Conservation (phyloP, 805 yeast species). For the Kodamaea leandrae region DNA sequence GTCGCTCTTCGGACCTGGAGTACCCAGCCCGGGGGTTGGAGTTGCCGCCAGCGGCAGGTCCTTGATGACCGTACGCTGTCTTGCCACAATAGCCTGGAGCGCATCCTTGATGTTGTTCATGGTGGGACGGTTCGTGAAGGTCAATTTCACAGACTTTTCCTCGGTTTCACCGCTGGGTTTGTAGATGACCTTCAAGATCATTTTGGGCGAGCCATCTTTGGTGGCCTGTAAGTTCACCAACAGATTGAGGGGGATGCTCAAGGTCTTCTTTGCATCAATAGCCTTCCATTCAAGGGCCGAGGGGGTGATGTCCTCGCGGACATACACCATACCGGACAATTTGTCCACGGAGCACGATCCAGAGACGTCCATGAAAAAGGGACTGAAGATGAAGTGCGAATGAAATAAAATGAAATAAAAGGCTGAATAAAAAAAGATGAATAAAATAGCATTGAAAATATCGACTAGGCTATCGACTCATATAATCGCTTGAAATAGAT, state of each 20-base stretch:
- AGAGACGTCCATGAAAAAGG: slow-evolving; percentile 27
- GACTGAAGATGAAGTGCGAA: neutral
- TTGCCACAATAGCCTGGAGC: slow-evolving; percentile 64
- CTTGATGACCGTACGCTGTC: slow-evolving; percentile 55
- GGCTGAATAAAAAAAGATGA: too few relatives aligned
- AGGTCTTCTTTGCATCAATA: slow-evolving; percentile 34
- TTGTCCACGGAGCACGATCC: slow-evolving; percentile 45
- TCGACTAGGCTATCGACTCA: too few relatives aligned
- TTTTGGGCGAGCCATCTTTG: slow-evolving; percentile 60
- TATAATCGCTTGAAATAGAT: too few relatives aligned
- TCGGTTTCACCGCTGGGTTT: slow-evolving; percentile 32
- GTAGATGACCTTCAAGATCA: slow-evolving; percentile 60
- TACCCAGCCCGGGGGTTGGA: slow-evolving; percentile 10
- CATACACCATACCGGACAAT: slow-evolving; percentile 39
- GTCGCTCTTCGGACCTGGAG: slow-evolving; percentile 4
- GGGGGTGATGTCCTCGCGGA: slow-evolving; percentile 43
- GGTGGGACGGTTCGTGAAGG: slow-evolving; percentile 68
- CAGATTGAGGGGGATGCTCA: slow-evolving; percentile 35
- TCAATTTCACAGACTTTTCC: slow-evolving; percentile 40
- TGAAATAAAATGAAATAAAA: neutral
- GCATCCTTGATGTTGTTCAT: slow-evolving; percentile 73
- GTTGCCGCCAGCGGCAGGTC: slow-evolving; percentile 39
- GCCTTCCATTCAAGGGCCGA: slow-evolving; percentile 43
- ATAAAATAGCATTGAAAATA: neutral
- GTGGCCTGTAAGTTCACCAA: slow-evolving; percentile 62